These are phyloP conservation scores for Nothopassalora personata DNA, from an alignment of 2,329 filamentous ascomycete species.

Conservation along the genomic window DNA sequence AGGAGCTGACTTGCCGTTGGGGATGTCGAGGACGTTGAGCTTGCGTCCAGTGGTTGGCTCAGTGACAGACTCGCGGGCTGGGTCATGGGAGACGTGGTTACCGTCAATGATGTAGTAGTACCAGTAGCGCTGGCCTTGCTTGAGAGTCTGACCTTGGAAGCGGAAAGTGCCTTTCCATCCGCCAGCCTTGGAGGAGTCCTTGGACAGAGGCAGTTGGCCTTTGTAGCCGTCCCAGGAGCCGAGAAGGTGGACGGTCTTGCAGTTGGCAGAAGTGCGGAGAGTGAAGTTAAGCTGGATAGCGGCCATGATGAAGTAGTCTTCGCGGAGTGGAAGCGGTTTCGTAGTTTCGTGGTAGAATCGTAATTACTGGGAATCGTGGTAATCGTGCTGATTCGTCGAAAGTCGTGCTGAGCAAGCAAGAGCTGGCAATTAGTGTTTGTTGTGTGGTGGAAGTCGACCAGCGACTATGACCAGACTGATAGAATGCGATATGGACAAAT, in stretches of 20 bases:
- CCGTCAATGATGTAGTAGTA: slow-evolving; percentile 99
- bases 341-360: slow-evolving; percentile 15
- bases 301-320: slow-evolving; percentile 56
- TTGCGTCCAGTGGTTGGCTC: slow-evolving; percentile 96
- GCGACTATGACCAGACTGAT: slow-evolving; percentile 24
- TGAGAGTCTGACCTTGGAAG: slow-evolving; percentile 81
- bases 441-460: slow-evolving; percentile 27
- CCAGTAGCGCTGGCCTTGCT: slow-evolving; percentile 93
- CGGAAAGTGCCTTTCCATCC: slow-evolving; percentile 95
- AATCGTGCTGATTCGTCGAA: slow-evolving; percentile 21
- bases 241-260: slow-evolving; percentile 96
- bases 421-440: slow-evolving; percentile 40
- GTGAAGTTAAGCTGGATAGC: slow-evolving; percentile 91
- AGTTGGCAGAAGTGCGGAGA: slow-evolving; percentile 89
- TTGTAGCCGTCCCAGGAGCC: slow-evolving; percentile 98
- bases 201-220: slow-evolving; percentile 88
- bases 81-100: slow-evolving; percentile 96
- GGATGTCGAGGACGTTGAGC: slow-evolving; percentile 95
- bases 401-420: slow-evolving; percentile 44
- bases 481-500: slow-evolving; percentile 26
- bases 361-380: slow-evolving; percentile 13
- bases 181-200: slow-evolving; percentile 75
- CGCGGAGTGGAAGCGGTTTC: slow-evolving; percentile 20
- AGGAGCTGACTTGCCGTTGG: slow-evolving; percentile 46
- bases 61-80: slow-evolving; percentile 77